These are phyloP conservation scores for Daldinia decipiens DNA, from an alignment of 495 filamentous ascomycete species.

Conservation along the genomic window DNA sequence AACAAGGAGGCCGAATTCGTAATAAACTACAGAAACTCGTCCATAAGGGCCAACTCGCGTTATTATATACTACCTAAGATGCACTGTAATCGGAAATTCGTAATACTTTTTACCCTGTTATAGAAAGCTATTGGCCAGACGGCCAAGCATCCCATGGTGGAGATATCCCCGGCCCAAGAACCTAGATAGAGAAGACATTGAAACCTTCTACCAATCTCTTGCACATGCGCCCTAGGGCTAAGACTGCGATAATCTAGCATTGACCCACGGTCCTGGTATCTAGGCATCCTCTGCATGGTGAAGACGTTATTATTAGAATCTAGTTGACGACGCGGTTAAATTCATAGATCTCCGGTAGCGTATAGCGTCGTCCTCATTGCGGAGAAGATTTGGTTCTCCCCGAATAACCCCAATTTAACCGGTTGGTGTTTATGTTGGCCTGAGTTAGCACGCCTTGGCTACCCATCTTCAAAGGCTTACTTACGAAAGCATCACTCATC, in stretches of 20 bases:
- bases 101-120: no score
- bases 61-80: background rate
- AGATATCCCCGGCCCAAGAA: no score
- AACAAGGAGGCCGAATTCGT: background rate
- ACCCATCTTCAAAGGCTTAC: background rate
- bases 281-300: background rate
- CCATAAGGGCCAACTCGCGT: background rate
- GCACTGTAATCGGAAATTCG: no score
- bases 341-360: background rate
- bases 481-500: background rate
- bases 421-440: conserved; percentile 1
- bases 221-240: conserved; percentile 5
- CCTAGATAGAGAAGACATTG: background rate
- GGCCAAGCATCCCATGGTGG: no score
- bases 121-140: no score
- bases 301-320: background rate
- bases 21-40: background rate
- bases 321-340: conserved; percentile 8
- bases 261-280: background rate
- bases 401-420: conserved; percentile 11
- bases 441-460: background rate
- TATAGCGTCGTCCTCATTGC: background rate
- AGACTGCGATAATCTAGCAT: background rate
- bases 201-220: conserved; percentile 14
- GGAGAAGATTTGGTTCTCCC: background rate